Evolutionary conservation across 2,329 filamentous ascomycete genomes (phyloP), one percentile per base, ranked within the genome.

Genomic region (Penicillium sp.): DNA sequence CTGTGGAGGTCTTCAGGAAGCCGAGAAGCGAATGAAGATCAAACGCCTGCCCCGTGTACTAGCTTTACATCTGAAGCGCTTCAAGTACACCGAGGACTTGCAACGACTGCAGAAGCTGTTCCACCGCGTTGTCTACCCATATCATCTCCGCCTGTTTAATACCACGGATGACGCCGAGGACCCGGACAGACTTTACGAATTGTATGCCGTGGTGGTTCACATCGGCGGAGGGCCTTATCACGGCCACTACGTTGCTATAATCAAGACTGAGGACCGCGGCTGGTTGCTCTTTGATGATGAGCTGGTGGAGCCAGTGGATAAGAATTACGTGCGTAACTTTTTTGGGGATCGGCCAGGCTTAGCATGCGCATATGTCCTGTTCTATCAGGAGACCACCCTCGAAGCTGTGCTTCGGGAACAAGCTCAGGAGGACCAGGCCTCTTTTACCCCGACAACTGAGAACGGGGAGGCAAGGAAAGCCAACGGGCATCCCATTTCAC

Each of bases 1-100:
- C 62, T 98, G 93, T 61, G 93, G 93, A 46, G 93, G 93, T 2
- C 75, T 98, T 47, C 93, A 98, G 71, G 93, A 98, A 72, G 93
- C 93, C 0, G 93, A 98, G 71, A 98, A 97, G 76, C 83, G 93
- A 56, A 98, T 98, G 93, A 98, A 97, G 77, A 92, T 98, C 61
- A 97, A 98, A 75, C 83, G 88, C 46, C 74, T 97, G 65, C 93
- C 93, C 3, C 90, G 89, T 65, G 89, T 98, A 52, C 73, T 98
- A 56, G 91, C 93, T 4, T 75, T 98, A 50, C 93, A 98, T 66
- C 74, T 98, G 55, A 98, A 98, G 73, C 83, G 93, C 49, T 98
- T 98, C 78, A 97, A 97, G 73, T 98, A 96, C 67, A 96, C 92
- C 2, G 93, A 97, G 66, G 92, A 97, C 68, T 82, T 95, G 65